A percentile compares a stretch with the other conserved stretches of the same genome.
Conservation (phyloP, 768 basidiomycete species). For the Obba rivulosa region DNA sequence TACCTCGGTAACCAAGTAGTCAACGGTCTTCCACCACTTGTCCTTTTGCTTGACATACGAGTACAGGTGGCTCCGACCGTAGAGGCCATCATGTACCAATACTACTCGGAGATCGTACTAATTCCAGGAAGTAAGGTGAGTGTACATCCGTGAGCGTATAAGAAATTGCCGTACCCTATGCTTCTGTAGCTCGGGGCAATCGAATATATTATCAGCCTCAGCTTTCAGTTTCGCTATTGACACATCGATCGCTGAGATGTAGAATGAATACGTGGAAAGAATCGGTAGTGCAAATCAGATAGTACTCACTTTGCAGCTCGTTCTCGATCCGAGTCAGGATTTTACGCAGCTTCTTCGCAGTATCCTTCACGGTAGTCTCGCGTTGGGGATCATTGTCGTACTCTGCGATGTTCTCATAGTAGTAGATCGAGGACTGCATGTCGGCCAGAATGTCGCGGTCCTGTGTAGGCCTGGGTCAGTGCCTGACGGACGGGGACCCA, state of each 20-base stretch:
- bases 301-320: constrained; percentile 45
- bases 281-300: background rate
- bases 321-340: constrained; percentile 48
- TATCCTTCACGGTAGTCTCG: constrained; percentile 34
- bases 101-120: constrained; percentile 82
- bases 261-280: too few species aligned
- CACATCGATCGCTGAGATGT: constrained; percentile 45
- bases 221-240: constrained; percentile 40
- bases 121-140: background rate
- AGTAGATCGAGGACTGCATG: constrained; percentile 56
- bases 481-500: background rate
- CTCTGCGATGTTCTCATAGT: constrained; percentile 65
- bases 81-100: constrained; percentile 71
- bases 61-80: constrained; percentile 72
- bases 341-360: constrained; percentile 45
- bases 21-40: constrained; percentile 79
- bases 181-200: constrained; percentile 61
- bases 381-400: constrained; percentile 44
- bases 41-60: constrained; percentile 69
- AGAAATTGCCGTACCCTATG: constrained; percentile 36
- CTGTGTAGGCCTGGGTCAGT: constrained; percentile 29
- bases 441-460: constrained; percentile 58
- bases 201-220: constrained; percentile 43
- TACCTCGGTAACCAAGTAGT: constrained; percentile 64
- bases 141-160: background rate